Base-by-base conservation (phyloP, 179 eudicot species). In the Beta macrorhiza region DNA sequence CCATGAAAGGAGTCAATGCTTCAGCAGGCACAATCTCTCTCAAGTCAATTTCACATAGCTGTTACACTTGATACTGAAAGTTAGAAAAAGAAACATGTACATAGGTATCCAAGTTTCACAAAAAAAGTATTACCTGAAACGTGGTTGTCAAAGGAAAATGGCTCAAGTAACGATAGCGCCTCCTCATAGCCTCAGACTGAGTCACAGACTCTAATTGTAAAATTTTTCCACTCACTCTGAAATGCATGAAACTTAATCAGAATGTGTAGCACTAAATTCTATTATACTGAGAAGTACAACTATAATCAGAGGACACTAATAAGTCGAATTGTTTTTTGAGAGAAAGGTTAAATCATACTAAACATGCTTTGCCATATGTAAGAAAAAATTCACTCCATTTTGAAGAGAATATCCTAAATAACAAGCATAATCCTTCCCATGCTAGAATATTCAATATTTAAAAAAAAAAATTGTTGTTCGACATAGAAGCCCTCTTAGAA, bases 11-110 rank as follows among this genome's bases (percentile, higher is more conserved):
- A 83, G 90, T 85, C 75, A 96, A 85, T 61, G 92, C 86, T 82
- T 86, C 91, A 67, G 83, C 84, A 83, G 99, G 98, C 77, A 96
- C 75, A 62, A 72, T 74, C 74, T 86, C 88, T 74, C 89, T 83
- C 61, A 94, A 89, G 84, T 92, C 97, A 86, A 96, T 88, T 84
- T 96, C 99, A 84, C 98, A 96, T 80, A 96, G 89, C 98, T 96
- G 91, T 68, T 69, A 85, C 83, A 75, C 29, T 14, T 44, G 76
- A 83, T 47, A 52, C 47, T 76, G 52, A 78, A 82, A 65, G 58
- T 85, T 55, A 78, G 80, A 80, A 58, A 69, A n/a, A 8, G 70
- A 49, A 5, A 15, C 32, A 37, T 25, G 45, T 20, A 76, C 59
- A 81, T 14, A 72, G 44, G 37, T 8, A 44, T 47, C 67, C 79